Evolutionary conservation across 2,329 filamentous ascomycete species (phyloP).

Genomic region (Delphinella strobiligena): DNA sequence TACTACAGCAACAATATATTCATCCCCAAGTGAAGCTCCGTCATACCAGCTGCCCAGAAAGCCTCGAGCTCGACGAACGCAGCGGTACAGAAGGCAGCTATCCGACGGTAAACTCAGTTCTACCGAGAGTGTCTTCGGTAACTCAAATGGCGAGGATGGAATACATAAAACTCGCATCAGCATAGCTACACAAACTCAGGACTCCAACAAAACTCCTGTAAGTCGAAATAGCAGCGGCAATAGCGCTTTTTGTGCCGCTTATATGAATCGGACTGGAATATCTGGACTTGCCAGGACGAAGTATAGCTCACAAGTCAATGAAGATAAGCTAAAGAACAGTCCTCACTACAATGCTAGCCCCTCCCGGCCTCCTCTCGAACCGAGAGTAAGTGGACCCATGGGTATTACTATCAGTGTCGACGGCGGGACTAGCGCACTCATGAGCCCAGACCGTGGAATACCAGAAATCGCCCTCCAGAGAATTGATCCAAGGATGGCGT

Average conservation of each 20-base stretch:
- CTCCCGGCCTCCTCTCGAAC: no score
- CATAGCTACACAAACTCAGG: background rate
- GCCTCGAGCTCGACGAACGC: background rate
- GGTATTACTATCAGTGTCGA: background rate
- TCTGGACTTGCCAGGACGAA: slow-evolving; percentile 3
- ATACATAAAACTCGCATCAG: background rate
- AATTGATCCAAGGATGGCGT: slow-evolving; percentile 1
- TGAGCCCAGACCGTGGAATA: slow-evolving; percentile 1
- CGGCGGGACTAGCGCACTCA: background rate
- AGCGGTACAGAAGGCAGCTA: slow-evolving; percentile 1
- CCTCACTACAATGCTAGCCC: no score
- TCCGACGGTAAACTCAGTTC: background rate
- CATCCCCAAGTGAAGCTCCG: no score
- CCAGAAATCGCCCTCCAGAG: background rate
- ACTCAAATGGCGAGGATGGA: no score
- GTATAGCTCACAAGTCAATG: background rate
- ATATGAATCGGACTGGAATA: slow-evolving; percentile 10
- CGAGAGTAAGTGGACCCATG: background rate
- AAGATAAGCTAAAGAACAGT: background rate
- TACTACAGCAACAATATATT: no score
- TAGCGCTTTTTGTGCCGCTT: slow-evolving; percentile 4
- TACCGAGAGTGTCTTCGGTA: no score
- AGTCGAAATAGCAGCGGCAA: background rate
- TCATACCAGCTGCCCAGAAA: slow-evolving; percentile 1
- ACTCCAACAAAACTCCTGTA: background rate